Base-by-base conservation (phyloP, 441 rosid genomes). In the Pelargonium cotyledonis region DNA sequence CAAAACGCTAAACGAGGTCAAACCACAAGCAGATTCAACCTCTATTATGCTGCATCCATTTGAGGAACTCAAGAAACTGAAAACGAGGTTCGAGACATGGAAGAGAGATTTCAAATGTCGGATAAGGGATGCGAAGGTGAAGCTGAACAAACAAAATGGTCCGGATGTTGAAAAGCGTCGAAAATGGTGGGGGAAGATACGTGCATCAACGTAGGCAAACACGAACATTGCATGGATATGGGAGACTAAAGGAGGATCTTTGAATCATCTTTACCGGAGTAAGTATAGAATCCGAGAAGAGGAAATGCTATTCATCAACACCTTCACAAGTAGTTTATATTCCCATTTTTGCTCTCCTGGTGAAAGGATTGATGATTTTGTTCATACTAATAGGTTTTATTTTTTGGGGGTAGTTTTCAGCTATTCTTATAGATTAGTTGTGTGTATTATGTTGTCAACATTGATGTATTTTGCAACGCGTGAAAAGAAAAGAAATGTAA, bases 151-250 rank as follows among this genome's bases (percentile, higher is more conserved):
- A 73, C 82, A 70, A 38, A 80, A 82, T 57, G 74, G 69, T 65
- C 51, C 76, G 61, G 96, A 85, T n/a, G 77, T 69, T 51, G 86
- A 85, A 1, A 89, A 78, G 81, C 85, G 88, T 44, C 79, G 95
- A 66, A 92, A 76, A 75, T 95, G 99, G 99, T 95, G 97, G 99
- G 96, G 79, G 15, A 86, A 80, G 83, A 71, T 83, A 63, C 80
- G 89, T 53, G 46, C 75, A 15, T 23, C 38, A 10, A 60, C 64
- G 12, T 60, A 11, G 29, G 6, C 38, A 0, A 35, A 35, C 38
- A 35, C 38, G 38, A 35, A 35, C 6, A 4, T 35, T 35, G 38
- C 5, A 35, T 6, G 38, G 38, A 26, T 26, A 26, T 26, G 31
- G 31, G 31, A 26, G 31, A 26, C 31, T 26, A 26, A 26, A 26